Percentiles rank a stretch among this genome's conserved stretches.
Evolutionary conservation across 2,329 filamentous ascomycete genomes (phyloP).

Genomic region (Epichloe glyceriae): DNA sequence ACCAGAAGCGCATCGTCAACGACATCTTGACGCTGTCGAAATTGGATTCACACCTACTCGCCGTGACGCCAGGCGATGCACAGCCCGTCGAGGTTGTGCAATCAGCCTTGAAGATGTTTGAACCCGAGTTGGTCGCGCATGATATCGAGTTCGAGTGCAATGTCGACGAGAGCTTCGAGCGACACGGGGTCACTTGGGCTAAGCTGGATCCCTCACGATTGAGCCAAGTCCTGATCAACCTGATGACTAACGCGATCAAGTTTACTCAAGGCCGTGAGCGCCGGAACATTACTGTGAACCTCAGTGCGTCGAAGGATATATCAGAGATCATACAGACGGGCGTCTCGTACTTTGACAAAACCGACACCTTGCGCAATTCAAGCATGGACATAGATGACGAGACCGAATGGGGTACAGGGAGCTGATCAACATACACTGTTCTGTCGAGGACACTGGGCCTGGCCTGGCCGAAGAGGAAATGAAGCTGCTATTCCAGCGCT

Average conservation of each 20-base stretch:
- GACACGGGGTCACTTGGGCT: slow-evolving; percentile 56
- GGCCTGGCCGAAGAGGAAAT: slow-evolving; percentile 51
- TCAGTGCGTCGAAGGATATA: slow-evolving; percentile 48
- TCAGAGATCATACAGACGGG: slow-evolving; percentile 26
- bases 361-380: slow-evolving; percentile 22
- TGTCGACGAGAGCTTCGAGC: slow-evolving; percentile 53
- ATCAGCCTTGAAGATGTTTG: slow-evolving; percentile 64
- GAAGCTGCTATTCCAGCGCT: slow-evolving; percentile 53
- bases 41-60: slow-evolving; percentile 55
- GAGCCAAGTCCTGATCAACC: slow-evolving; percentile 63
- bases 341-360: slow-evolving; percentile 34
- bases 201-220: slow-evolving; percentile 64
- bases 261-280: slow-evolving; percentile 49
- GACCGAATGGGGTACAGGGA: slow-evolving; percentile 61
- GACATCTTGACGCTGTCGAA: slow-evolving; percentile 56
- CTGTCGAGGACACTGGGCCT: slow-evolving; percentile 60
- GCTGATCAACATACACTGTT: slow-evolving; percentile 58
- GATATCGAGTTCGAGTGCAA: slow-evolving; percentile 58
- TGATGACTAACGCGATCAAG: slow-evolving; percentile 56
- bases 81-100: slow-evolving; percentile 57
- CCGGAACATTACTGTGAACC: slow-evolving; percentile 47
- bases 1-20: slow-evolving; percentile 62
- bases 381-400: slow-evolving; percentile 34
- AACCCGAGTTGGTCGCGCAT: slow-evolving; percentile 58
- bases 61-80: slow-evolving; percentile 57